Conservation (phyloP, 129 eudicot genomes). For the Logfia minima region DNA sequence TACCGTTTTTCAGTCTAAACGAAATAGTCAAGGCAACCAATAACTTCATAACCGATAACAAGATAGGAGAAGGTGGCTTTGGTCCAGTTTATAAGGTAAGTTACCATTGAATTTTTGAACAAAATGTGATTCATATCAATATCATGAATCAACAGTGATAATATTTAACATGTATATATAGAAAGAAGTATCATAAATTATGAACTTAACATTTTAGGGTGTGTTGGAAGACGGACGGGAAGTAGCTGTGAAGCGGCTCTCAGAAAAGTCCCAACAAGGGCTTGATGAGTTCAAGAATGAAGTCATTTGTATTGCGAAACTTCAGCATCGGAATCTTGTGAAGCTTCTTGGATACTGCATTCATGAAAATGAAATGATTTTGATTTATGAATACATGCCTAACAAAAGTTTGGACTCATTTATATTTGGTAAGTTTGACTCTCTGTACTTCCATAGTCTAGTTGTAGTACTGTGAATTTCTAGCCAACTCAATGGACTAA, state of each 20-base stretch:
- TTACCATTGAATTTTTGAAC: not conserved
- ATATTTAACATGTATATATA: no score
- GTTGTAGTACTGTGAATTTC: not conserved
- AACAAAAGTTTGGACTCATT: constrained; percentile 9
- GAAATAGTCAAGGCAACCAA: constrained; percentile 25
- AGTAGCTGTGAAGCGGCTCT: constrained; percentile 23
- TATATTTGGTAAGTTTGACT: not conserved
- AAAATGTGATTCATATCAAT: not conserved
- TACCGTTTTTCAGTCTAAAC: constrained; percentile 20
- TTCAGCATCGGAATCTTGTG: constrained; percentile 33
- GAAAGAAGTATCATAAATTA: not conserved
- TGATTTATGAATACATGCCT: no score
- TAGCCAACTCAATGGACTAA: not conserved
- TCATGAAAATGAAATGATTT: constrained; percentile 12
- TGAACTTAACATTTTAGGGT: constrained; percentile 1
- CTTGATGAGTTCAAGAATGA: constrained; percentile 31
- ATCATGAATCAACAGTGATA: constrained; percentile 3
- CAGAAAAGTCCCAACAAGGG: constrained; percentile 17
- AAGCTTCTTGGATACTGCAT: constrained; percentile 33
- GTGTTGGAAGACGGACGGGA: constrained; percentile 21
- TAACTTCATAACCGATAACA: constrained; percentile 23
- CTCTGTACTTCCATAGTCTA: no score
- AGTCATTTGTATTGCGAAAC: constrained; percentile 24
- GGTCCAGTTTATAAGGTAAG: constrained; percentile 19
- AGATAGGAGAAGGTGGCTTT: constrained; percentile 31